Evolutionary conservation across 2,329 filamentous ascomycete genomes (phyloP).

Genomic region (Penicillium brasilianum): DNA sequence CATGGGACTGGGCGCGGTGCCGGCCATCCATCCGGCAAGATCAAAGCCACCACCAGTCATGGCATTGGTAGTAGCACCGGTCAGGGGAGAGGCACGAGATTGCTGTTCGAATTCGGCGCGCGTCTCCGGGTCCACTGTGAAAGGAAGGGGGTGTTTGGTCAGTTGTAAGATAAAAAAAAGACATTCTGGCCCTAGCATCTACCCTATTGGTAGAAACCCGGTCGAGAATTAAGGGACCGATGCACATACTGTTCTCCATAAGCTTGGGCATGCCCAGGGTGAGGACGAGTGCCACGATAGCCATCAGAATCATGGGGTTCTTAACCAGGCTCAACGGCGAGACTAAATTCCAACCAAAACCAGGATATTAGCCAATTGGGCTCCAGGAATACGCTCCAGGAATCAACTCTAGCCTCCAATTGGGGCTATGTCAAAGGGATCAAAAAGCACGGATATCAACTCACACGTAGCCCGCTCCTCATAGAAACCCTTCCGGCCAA

Average conservation of each 20-base stretch:
- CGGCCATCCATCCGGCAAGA: conserved; percentile 71
- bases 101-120: conserved; percentile 90
- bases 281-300: conserved; percentile 77
- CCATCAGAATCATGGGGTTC: conserved; percentile 96
- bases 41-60: conserved; percentile 67
- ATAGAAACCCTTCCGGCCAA: conserved; percentile 75
- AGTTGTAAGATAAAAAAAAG: conserved; percentile 1
- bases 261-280: conserved; percentile 94
- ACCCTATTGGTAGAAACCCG: neutral
- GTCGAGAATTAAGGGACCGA: neutral
- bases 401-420: too few relatives aligned
- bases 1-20: conserved; percentile 45
- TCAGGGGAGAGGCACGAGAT: conserved; percentile 75
- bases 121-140: conserved; percentile 91
- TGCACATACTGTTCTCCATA: conserved; percentile 85
- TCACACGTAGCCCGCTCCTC: conserved; percentile 75
- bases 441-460: conserved; percentile 56
- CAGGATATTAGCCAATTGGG: neutral
- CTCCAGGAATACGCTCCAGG: too few relatives aligned
- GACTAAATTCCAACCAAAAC: conserved; percentile 55
- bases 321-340: conserved; percentile 82
- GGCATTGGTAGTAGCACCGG: conserved; percentile 62
- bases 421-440: too few relatives aligned
- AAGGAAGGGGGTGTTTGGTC: neutral
- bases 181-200: too few relatives aligned